Evolutionary conservation across 2,329 filamentous ascomycete species (phyloP).

Genomic region (Dactylonectria macrodidyma): DNA sequence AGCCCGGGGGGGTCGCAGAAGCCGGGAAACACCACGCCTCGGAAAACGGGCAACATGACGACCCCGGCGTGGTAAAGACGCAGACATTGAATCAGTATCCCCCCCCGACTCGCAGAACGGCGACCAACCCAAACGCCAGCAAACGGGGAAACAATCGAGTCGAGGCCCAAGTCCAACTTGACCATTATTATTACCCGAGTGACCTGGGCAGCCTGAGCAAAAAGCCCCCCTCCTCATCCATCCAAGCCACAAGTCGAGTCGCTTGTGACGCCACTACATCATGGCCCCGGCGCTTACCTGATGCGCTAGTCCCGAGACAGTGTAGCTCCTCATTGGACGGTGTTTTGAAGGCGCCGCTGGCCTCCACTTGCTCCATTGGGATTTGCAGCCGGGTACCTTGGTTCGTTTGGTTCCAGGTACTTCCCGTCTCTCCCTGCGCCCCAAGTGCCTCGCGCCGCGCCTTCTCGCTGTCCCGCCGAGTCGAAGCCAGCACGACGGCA

Average conservation of each 20-base stretch:
- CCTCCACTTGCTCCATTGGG: conserved; percentile 20
- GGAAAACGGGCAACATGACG: not conserved
- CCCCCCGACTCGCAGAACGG: not conserved
- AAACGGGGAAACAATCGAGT: not conserved
- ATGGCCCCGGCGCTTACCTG: conserved; percentile 16
- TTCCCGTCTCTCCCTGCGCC: conserved; percentile 9
- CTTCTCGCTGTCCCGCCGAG: conserved; percentile 6
- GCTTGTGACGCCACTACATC: conserved; percentile 25
- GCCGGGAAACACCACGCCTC: not conserved
- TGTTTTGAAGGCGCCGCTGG: conserved; percentile 9
- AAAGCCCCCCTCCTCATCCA: not conserved
- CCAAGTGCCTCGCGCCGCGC: not conserved
- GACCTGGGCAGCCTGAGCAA: conserved; percentile 3
- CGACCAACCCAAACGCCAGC: not conserved
- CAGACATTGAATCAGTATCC: too few species aligned
- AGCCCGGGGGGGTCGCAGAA: too few species aligned
- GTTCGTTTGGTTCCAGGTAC: conserved; percentile 21
- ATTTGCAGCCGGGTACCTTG: conserved; percentile 28
- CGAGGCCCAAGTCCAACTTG: not conserved
- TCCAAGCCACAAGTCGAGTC: conserved; percentile 23
- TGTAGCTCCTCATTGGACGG: not conserved
- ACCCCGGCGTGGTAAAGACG: too few species aligned
- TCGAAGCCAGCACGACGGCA: conserved; percentile 7
- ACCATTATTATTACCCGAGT: not conserved
- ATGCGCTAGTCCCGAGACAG: conserved; percentile 3